Evolutionary conservation across 345 rosid species (phyloP), one percentile per base, ranked within the genome.

Genomic region (Microcos paniculata): DNA sequence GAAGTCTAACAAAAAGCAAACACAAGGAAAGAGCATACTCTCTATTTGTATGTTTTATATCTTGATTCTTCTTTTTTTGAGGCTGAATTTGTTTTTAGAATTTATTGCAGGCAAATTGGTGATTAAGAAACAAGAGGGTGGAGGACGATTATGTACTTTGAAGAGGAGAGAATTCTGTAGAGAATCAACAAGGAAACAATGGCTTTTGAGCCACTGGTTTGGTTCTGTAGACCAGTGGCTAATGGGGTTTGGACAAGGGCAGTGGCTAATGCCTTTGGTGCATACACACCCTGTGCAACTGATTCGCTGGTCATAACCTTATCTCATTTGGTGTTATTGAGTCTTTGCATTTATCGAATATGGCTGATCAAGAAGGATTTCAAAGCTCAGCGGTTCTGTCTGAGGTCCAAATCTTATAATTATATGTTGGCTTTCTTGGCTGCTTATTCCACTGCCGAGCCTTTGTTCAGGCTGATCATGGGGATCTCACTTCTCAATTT

Each of bases 231-330:
- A 77, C 99, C 99, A 3, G 91, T 83, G 80, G 66, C 82, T 13
- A 76, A 87, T 83, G 98, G 98, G 74, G 73, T 84, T 70, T 96
- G 99, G 99, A 72, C 93, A 12, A 89, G 80, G 78, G 83, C 79
- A 30, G 97, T 92, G 78, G 88, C 87, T 75, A 93, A 91, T 89
- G 99, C 97, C 19, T 90, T 96, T 83, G 99, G 99, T 57, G 90
- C 89, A 56, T 96, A 93, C 83, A 93, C 99, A 63, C 99, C 99
- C 30, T 93, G 99, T 85, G 97, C 92, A 51, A 84, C 94, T 24
- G 90, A 93, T 80, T 87, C 95, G 61, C 77, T 93, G 80, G 99
- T 93, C 72, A 61, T 93, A 38, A 77, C 83, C 4, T 23, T 90
- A 64, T 86, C 97, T 69, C 90, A 96, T 77, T 56, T 96, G 83